phyloP scores from a whole-genome alignment of 305 asterid genomes.

The Caryopteris hybrid region DNA sequence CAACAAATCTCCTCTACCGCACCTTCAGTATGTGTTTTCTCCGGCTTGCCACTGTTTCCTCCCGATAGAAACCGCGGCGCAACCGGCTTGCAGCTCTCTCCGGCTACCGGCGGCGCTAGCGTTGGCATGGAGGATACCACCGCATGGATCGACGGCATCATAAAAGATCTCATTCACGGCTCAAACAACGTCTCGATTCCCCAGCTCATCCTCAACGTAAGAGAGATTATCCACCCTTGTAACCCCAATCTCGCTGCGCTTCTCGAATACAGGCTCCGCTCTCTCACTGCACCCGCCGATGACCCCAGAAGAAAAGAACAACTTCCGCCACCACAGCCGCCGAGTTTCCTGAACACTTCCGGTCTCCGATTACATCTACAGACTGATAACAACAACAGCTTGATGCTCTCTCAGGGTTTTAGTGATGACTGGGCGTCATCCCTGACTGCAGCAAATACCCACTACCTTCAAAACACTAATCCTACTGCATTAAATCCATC shows the following conservation, averaged over 20 bases:
- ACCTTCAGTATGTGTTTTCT: conserved; percentile 71
- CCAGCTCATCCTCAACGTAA: conserved; percentile 84
- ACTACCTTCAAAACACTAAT: conserved; percentile 15
- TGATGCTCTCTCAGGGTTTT: conserved; percentile 27
- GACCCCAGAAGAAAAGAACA: conserved; percentile 24
- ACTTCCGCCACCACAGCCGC: background rate
- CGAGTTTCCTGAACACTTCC: conserved; percentile 6
- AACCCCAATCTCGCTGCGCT: conserved; percentile 87
- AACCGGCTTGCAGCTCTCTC: conserved; percentile 19
- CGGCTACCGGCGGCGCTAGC: conserved; percentile 11
- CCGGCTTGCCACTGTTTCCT: conserved; percentile 88
- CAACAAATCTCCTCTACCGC: conserved; percentile 15
- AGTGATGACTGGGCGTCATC: conserved; percentile 23
- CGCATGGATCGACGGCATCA: conserved; percentile 89
- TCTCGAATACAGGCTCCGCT: conserved; percentile 73
- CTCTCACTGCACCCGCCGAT: conserved; percentile 37
- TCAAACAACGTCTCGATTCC: conserved; percentile 70
- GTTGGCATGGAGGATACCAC: conserved; percentile 52
- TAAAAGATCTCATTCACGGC: conserved; percentile 78
- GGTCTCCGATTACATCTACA: conserved; percentile 11
- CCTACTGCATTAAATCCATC: background rate
- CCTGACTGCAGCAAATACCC: conserved; percentile 13
- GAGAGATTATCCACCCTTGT: conserved; percentile 88
- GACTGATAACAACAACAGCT: conserved; percentile 15
- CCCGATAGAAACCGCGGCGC: conserved; percentile 45